Evolutionary conservation across 768 basidiomycete species (phyloP).

Genomic region (Lactarius vividus): DNA sequence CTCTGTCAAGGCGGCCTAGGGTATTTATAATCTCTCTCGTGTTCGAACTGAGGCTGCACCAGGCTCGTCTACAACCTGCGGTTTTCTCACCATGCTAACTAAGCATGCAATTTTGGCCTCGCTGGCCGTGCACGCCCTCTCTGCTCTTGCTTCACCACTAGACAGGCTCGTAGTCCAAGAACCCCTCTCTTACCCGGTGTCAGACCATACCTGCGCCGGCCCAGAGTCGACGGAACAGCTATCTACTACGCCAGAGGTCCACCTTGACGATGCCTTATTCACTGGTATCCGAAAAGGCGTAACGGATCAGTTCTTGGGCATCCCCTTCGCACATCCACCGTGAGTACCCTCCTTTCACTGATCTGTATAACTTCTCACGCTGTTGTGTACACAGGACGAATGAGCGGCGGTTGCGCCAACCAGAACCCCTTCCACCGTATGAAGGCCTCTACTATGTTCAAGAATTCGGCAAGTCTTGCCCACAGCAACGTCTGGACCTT

Average conservation of each 20-base stretch:
- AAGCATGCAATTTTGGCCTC: slow-evolving; percentile 5
- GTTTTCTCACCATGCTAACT: slow-evolving; percentile 5
- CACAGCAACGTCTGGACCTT: slow-evolving; percentile 28
- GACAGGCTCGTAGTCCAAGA: slow-evolving; percentile 4
- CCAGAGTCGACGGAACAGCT: not conserved
- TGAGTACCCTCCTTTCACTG: slow-evolving; percentile 27
- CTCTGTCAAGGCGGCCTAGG: not conserved
- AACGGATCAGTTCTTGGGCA: slow-evolving; percentile 38
- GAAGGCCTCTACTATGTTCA: slow-evolving; percentile 25
- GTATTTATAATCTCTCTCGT: slow-evolving; percentile 6
- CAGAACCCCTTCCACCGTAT: slow-evolving; percentile 28
- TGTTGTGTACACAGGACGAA: slow-evolving; percentile 31
- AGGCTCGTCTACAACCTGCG: not conserved
- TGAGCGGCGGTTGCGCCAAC: slow-evolving; percentile 38
- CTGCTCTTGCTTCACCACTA: slow-evolving; percentile 13
- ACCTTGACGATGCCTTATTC: slow-evolving; percentile 34
- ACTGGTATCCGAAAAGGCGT: slow-evolving; percentile 31
- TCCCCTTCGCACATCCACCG: slow-evolving; percentile 43
- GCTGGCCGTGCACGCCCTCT: slow-evolving; percentile 9
- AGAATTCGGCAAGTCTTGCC: slow-evolving; percentile 31
- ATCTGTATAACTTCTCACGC: no score
- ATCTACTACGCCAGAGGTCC: slow-evolving; percentile 22
- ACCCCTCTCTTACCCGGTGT: not conserved
- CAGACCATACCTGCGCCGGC: not conserved
- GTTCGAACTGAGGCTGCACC: no score